Base-by-base conservation (phyloP, 139 green algal genomes). In the Picocystis salinarum region DNA sequence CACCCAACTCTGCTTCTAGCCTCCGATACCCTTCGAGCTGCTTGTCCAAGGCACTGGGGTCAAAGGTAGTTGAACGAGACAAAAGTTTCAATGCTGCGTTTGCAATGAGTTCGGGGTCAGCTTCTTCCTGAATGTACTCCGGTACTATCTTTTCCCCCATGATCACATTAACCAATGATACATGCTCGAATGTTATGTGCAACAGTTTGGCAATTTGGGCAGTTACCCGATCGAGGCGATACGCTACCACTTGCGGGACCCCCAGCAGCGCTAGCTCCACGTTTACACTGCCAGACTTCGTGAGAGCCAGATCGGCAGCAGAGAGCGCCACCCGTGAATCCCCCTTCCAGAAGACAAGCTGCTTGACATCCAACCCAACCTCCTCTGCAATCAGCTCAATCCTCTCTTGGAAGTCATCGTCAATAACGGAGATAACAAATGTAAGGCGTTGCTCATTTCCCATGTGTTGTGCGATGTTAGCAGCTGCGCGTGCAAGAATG, bases 241-340 rank as follows among this genome's bases (percentile, higher is more conserved):
- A n/a, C n/a, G n/a, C n/a, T n/a, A n/a, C 12, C 13, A 45, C 46
- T 15, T 28, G 17, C 19, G 30, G 46, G 19, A 63, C 55, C 15
- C 48, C 12, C 22, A 62, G 28, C n/a, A 63, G 53, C 13, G 50
- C 55, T 12, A 63, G 55, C 55, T 63, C 55, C 7, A 63, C 40
- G 6, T 58, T 63, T 4, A 65, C 55, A 25, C 22, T 65, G 4
- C 55, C 55, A 24, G 55, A 58, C 20, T 63, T 63, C 39, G 53
- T 48, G 18, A 63, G 18, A 4, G 55, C 55, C 9, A 65, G 19
- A 39, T 63, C 55, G 22, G 53, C 36, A 22, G 50, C 55, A n/a
- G 50, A 41, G 15, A 63, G 25, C n/a, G 42, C 55, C 20, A 26
- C 25, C 6, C 24, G 9, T 6, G 52, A 48, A n/a, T 58, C n/a